phyloP scores from a whole-genome alignment of 768 basidiomycete genomes.

The Trichaptum fuscoviolaceum region DNA sequence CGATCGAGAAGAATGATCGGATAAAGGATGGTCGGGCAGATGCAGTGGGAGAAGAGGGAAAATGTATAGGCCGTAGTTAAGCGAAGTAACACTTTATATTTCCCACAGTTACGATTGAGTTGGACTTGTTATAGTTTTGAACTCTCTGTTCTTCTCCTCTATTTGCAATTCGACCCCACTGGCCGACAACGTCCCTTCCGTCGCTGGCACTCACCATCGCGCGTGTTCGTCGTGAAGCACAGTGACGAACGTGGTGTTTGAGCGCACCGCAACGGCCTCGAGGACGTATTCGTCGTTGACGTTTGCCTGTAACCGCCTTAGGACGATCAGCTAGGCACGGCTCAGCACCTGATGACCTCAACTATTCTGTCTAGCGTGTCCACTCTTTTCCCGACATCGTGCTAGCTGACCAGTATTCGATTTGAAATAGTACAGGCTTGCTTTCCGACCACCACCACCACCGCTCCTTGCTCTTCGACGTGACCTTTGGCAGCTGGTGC shows the following conservation, averaged over 20 bases:
- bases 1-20: neutral
- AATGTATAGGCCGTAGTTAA: neutral
- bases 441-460: neutral
- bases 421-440: neutral
- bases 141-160: neutral
- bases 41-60: neutral
- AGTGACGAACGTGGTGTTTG: neutral
- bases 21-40: neutral
- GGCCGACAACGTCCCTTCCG: neutral
- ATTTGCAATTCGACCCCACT: neutral
- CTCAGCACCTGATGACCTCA: neutral
- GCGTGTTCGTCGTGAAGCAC: neutral
- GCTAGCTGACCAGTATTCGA: neutral
- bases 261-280: neutral
- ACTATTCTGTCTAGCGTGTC: neutral
- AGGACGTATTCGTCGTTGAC: neutral
- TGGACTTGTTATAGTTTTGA: neutral
- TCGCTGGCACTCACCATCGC: neutral
- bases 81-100: neutral
- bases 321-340: neutral
- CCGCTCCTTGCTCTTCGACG: neutral
- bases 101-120: neutral
- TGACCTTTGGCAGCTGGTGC: neutral
- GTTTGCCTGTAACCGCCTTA: neutral
- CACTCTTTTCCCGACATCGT: neutral